Conservation (phyloP, 202 grass and related monocot species). For the Setaria italica region DNA sequence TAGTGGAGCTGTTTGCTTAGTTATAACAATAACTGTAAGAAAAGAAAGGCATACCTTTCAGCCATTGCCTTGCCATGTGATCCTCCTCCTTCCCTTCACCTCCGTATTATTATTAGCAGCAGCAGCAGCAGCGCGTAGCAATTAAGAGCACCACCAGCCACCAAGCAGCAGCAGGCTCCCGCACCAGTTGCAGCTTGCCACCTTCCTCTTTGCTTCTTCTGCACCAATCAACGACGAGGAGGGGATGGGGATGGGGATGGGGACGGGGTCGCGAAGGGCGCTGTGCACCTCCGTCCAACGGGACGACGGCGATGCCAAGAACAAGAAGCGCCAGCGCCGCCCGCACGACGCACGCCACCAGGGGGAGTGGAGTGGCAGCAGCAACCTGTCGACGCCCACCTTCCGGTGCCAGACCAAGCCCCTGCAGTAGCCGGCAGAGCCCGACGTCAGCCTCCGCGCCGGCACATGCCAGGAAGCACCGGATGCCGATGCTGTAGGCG, state of each 20-base stretch:
- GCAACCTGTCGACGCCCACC: no score
- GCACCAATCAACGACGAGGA: background rate
- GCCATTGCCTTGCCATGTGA: background rate
- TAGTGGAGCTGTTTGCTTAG: conserved; percentile 10
- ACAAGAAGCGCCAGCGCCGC: conserved; percentile 34
- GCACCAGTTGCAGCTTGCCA: background rate
- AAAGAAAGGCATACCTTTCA: conserved; percentile 74
- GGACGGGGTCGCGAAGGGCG: conserved; percentile 87
- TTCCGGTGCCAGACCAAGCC: no score
- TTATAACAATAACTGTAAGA: conserved; percentile 25
- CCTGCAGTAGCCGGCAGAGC: no score
- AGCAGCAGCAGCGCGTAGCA: no score
- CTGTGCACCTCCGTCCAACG: conserved; percentile 69
- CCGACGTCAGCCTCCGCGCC: no score
- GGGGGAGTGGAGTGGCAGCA: no score
- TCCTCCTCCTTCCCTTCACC: no score
- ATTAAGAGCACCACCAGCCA: no score
- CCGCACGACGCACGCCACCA: background rate
- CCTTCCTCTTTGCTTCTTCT: background rate
- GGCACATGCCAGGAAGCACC: no score
- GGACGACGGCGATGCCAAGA: background rate
- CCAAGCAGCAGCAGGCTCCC: background rate
- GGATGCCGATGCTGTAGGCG: no score
- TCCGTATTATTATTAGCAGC: no score
- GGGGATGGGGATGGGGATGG: conserved; percentile 38